Base-by-base conservation (phyloP, 1,139 yeast genomes). In the Candida frijolesensis region DNA sequence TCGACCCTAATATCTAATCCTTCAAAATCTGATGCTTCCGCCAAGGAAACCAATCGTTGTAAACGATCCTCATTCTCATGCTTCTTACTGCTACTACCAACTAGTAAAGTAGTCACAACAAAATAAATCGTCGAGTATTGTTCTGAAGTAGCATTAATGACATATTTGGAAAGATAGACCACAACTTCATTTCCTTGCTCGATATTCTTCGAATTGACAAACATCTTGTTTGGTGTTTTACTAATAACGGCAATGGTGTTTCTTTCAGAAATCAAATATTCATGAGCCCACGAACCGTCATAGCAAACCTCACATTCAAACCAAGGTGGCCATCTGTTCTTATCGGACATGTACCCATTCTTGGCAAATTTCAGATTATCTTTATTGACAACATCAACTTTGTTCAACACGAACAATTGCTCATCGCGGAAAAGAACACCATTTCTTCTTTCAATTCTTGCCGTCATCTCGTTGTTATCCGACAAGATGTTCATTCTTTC, bases 301-400 rank as follows among this genome's bases (percentile, higher is more conserved):
- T 87, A 87, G 56, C 91, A 84, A 53, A 87, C 77, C 63, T 92
- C 98, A 46, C 65, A 60, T 52, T 87, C 89, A 34, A 90, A 67
- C 90, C 94, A 87, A 1, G 96, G 96, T 0, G 96, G 94, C 97
- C 97, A 89, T 42, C 59, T 58, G 12, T 63, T 61, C 6, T 63
- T 51, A 14, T 54, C 55, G 1, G 59, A 47, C 52, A 64, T 64
- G 3, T 58, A 61, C 27, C 57, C 57, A 15, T 71, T 72, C 48
- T 65, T 65, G 19, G 65, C 66, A 19, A 64, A 55, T 45, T 62
- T 66, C 1, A 70, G 64, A 32, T 61, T 63, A 1, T 63, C 46
- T 41, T 47, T 49, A 33, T 33, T 44, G 12, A 48, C 25, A 25
- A 53, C 49, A 25, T 56, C 80, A 66, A 63, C 78, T 70, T 59